Evolutionary conservation across 768 basidiomycete species (phyloP), one percentile per base, ranked within the genome.

Genomic region (Goffeauzyma gilvescens): DNA sequence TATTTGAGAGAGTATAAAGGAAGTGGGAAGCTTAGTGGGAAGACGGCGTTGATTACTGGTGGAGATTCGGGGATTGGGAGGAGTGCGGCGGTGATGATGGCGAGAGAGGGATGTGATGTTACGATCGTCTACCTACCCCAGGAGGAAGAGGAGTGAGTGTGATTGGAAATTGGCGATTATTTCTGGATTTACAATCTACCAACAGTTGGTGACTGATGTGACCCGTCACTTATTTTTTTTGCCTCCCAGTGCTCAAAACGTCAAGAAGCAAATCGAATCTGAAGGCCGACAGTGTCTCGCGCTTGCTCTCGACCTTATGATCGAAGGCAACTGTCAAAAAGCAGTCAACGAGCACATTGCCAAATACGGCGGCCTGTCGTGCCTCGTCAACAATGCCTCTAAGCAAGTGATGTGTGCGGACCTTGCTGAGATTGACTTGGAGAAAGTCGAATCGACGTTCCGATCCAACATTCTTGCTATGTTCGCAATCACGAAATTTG

Each of bases 401-500:
- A 71, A 72, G 52, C 32, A 50, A 49, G 69, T 67, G 38, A 68
- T 71, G 55, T 61, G 62, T 46, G 59, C 68, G 45, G 54, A 69
- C 32, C 63, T 74, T 30, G 68, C 65, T 35, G 65, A 71, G 1
- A 71, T 75, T 32, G 66, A 73, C 12, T 51, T 76, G 26, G 62
- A 68, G 37, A 67, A 72, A 22, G 73, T 76, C 24, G 65, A 71
- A 47, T 70, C 69, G 50, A 74, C 71, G 3, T 75, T 74, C 66
- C 56, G 68, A 34, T 63, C 67, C 38, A 77, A 78, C 64, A 74
- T 76, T 52, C 46, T 77, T 32, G 68, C 68, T 49, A 74, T 72
- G 73, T 72, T 77, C 45, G 72, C 70, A 0, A 44, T 75, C 18
- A 69, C 72, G 21, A 75, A 49, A 55, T 69, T 63, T 49, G 84